These are phyloP conservation scores for Talinum fruticosum DNA, from an alignment of 148 eudicot species.

Conservation along the genomic window DNA sequence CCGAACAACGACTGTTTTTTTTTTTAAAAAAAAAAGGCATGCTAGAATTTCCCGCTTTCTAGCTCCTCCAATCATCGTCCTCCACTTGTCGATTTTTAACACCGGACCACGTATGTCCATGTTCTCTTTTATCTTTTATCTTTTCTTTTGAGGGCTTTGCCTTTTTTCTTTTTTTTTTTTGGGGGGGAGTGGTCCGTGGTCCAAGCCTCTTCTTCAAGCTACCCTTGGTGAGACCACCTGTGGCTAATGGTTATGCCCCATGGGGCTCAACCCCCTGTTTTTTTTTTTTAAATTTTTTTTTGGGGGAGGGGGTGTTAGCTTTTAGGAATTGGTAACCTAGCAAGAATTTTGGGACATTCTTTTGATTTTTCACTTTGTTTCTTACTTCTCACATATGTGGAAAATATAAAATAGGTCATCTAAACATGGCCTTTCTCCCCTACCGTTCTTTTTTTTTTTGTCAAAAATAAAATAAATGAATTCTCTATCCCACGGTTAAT, in stretches of 20 bases:
- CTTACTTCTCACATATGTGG: background rate
- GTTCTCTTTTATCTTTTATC: background rate
- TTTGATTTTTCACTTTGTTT: background rate
- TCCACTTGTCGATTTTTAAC: background rate
- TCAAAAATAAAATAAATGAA: background rate
- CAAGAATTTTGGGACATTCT: slow-evolving; percentile 19
- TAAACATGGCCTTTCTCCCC: background rate
- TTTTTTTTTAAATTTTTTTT: too few relatives aligned
- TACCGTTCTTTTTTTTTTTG: background rate
- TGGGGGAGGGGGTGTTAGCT: too few relatives aligned
- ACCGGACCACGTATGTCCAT: slow-evolving; percentile 12
- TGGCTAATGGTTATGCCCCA: slow-evolving; percentile 1
- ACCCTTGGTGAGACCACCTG: slow-evolving; percentile 17
- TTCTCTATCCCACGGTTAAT: background rate
- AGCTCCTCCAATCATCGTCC: background rate
- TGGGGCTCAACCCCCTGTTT: too few relatives aligned
- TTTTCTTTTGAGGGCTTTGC: background rate
- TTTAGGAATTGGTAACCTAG: slow-evolving; percentile 19
- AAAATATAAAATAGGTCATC: background rate
- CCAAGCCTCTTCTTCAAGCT: slow-evolving; percentile 25
- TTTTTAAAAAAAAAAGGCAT: background rate
- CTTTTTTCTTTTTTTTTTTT: background rate
- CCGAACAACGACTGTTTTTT: slow-evolving; percentile 8
- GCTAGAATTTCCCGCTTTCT: background rate
- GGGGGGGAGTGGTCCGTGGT: slow-evolving; percentile 20